Evolutionary conservation across 2,329 filamentous ascomycete genomes (phyloP).

Genomic region (Nothophaeocryptopus gaeumannii): DNA sequence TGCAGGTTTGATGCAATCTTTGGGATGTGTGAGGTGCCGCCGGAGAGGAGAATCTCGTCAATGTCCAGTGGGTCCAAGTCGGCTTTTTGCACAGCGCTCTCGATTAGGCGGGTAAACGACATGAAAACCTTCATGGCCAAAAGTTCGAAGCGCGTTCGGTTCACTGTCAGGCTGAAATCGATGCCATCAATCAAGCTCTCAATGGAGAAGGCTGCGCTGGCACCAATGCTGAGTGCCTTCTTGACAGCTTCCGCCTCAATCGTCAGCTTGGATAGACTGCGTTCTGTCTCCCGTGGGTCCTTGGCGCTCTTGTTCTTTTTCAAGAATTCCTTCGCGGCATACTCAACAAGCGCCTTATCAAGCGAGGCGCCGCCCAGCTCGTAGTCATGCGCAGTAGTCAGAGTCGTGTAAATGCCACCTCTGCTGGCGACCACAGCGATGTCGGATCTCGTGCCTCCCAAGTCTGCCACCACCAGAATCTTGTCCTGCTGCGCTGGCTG

Average conservation of each 20-base stretch:
- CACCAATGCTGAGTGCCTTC: slow-evolving; percentile 84
- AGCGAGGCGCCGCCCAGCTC: slow-evolving; percentile 83
- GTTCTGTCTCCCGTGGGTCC: slow-evolving; percentile 78
- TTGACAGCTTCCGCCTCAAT: slow-evolving; percentile 87
- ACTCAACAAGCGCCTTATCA: slow-evolving; percentile 87
- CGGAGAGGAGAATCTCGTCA: slow-evolving; percentile 89
- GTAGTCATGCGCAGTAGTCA: slow-evolving; percentile 93
- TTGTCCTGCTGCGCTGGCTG: slow-evolving; percentile 77
- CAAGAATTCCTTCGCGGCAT: slow-evolving; percentile 97
- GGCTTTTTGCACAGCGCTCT: slow-evolving; percentile 85
- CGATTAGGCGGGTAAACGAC: slow-evolving; percentile 81
- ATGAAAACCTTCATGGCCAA: slow-evolving; percentile 81
- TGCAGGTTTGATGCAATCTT: slow-evolving; percentile 81
- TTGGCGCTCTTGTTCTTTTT: slow-evolving; percentile 78
- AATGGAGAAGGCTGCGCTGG: slow-evolving; percentile 86
- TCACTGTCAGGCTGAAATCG: slow-evolving; percentile 89
- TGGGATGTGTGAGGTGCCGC: slow-evolving; percentile 89
- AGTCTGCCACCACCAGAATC: slow-evolving; percentile 83
- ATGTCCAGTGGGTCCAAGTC: slow-evolving; percentile 88
- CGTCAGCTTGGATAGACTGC: slow-evolving; percentile 86
- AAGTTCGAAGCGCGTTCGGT: slow-evolving; percentile 89
- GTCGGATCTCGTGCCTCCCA: slow-evolving; percentile 90
- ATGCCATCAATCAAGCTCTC: slow-evolving; percentile 85
- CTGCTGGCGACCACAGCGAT: slow-evolving; percentile 86
- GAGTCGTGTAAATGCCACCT: slow-evolving; percentile 92